Evolutionary conservation across 192 early-diverging fungal species (phyloP), one percentile per base, ranked within the genome.

Genomic region (Coemansia sp.): DNA sequence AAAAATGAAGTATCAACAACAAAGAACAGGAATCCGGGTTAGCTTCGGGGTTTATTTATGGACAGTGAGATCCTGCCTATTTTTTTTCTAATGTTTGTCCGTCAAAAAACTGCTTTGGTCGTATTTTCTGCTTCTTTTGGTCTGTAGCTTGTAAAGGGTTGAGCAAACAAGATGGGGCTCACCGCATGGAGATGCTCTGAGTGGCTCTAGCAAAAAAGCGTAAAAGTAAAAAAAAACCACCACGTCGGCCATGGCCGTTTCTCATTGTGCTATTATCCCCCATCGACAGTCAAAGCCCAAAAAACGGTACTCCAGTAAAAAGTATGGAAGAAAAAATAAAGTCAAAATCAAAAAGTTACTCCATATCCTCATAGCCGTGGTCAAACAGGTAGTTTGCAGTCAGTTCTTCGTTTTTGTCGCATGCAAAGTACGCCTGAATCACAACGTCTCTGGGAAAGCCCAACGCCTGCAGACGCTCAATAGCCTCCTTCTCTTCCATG

Each of bases 351-450:
- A 41, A 41, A 18, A 56, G 4, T 57, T 18, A 68, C 33, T 89
- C 75, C 69, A 70, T 70, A 14, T 90, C 87, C 15, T 93, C 89
- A 51, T 82, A 28, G 9, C 85, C 85, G 62, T 93, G 86, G 36
- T 98, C 95, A 81, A 97, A 95, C 74, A 99, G 72, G 76, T 93
- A 98, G 81, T 98, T 98, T 17, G 96, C 97, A 1, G 97, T 93
- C 72, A 96, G 76, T 75, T 99, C 93, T 85, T 99, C 97, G 81
- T 98, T 95, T 79, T 96, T 96, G 65, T 99, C 97, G 74, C 97
- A 99, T 15, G 94, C 93, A 84, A 99, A 88, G 85, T 89, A 99
- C 33, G 97, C 97, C 81, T 98, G 92, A 64, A 96, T 89, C 41
- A 89, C 97, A 5, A 87, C 61, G 48, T 87, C 87, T 53, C 93